A percentile compares a stretch with the other conserved stretches of the same genome.
These are phyloP conservation scores for Pichia inconspicua DNA, from an alignment of 1,139 yeast genomes.

Conservation along the genomic window DNA sequence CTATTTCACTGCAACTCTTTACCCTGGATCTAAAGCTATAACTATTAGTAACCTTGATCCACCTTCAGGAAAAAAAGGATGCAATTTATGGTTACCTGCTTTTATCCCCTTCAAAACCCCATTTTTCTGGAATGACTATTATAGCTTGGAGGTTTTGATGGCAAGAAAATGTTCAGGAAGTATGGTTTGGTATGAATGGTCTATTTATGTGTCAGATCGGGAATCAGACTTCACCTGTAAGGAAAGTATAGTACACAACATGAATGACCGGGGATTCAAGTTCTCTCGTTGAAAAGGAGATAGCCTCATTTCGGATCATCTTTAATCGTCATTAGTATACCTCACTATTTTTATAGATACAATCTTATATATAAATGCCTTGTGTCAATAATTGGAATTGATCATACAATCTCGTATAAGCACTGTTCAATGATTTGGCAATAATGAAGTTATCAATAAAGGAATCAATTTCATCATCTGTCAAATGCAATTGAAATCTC, in stretches of 20 bases:
- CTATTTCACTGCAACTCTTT: slow-evolving; percentile 55
- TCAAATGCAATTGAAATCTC: slow-evolving; percentile 68
- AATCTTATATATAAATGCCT: slow-evolving; percentile 64
- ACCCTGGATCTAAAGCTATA: slow-evolving; percentile 40
- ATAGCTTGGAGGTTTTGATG: slow-evolving; percentile 43
- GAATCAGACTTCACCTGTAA: too few species aligned
- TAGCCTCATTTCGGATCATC: neutral
- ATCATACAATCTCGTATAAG: slow-evolving; percentile 86
- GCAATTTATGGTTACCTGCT: slow-evolving; percentile 64
- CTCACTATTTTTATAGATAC: neutral
- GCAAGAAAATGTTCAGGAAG: slow-evolving; percentile 31
- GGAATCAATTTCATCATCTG: slow-evolving; percentile 63
- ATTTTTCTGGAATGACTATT: slow-evolving; percentile 39
- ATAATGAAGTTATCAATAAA: slow-evolving; percentile 72
- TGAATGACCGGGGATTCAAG: slow-evolving; percentile 30
- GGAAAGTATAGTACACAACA: slow-evolving; percentile 32
- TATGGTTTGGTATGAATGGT: slow-evolving; percentile 73
- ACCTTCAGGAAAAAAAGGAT: slow-evolving; percentile 12
- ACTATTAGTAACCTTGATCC: slow-evolving; percentile 40
- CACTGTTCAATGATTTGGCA: slow-evolving; percentile 76
- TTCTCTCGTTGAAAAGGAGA: neutral
- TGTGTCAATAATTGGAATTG: slow-evolving; percentile 91
- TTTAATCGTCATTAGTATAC: neutral
- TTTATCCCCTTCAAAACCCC: slow-evolving; percentile 61
- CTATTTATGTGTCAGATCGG: slow-evolving; percentile 22